Base-by-base conservation (phyloP, 73 alveolate genomes). In the Symbiodinium pilosum region DNA sequence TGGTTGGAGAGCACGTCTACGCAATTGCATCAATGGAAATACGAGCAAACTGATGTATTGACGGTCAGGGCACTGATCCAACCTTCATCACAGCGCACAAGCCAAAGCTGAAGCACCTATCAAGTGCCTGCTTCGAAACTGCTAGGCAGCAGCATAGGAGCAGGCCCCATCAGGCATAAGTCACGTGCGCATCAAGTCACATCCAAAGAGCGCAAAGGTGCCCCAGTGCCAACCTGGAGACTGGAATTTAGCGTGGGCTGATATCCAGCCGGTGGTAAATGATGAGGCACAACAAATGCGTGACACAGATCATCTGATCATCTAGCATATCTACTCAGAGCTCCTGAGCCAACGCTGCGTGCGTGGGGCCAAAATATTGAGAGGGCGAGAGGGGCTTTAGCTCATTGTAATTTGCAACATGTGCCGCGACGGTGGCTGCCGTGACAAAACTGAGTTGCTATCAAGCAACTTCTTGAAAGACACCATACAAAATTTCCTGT, bases 191-290 rank as follows among this genome's bases (percentile, higher is more conserved):
- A 30, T 56, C 81, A 64, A n/a, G 81, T 64, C 39, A 64, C 81
- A 64, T 64, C 81, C 81, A 38, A 28, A 64, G 41, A 28, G 3
- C 12, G 81, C 21, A 64, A 26, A 64, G 38, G 81, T 24, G 81
- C 12, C 5, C 41, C 41, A 64, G 81, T 20, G 41, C 81, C 81
- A 64, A 64, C 81, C 81, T 64, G 81, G 32, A 56, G 26, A 34
- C 75, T 26, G 32, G 75, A 16, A 26, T 56, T 5, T n/a, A 64
- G 81, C 81, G 81, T 3, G 81, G 81, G 81, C 81, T 64, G 30
- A 28, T 64, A 30, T 64, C 81, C 81, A 64, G 39, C 20, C 81
- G 81, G 81, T 64, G 81, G 81, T 64, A 64, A 64, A 64, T n/a
- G 41, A 64, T 1, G 81, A 64, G 81, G 81, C 38, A 64, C 81